Evolutionary conservation across 2,329 filamentous ascomycete genomes (phyloP).

Genomic region (Verticillium alfalfae): DNA sequence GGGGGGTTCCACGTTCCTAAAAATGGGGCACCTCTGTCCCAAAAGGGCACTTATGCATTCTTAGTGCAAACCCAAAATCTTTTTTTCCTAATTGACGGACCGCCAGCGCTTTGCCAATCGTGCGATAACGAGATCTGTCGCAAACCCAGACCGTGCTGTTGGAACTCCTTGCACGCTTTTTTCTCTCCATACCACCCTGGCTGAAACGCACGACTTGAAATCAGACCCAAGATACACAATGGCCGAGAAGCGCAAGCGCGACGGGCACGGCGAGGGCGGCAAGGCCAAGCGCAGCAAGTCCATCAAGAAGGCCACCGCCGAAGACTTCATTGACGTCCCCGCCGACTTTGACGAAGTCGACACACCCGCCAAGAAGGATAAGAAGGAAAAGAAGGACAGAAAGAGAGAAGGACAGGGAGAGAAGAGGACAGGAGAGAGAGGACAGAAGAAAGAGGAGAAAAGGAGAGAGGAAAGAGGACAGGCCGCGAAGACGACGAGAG

Average conservation of each 20-base stretch:
- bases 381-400: slow-evolving; percentile 24
- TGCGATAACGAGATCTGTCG: neutral
- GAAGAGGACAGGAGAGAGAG: slow-evolving; percentile 18
- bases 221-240: neutral
- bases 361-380: slow-evolving; percentile 11
- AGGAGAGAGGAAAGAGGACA: slow-evolving; percentile 8
- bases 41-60: neutral
- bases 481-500: slow-evolving; percentile 9
- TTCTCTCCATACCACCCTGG: neutral
- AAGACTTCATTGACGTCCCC: slow-evolving; percentile 8
- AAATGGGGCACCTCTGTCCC: too few relatives aligned
- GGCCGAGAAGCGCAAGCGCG: slow-evolving; percentile 16
- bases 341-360: slow-evolving; percentile 8
- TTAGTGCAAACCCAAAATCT: neutral
- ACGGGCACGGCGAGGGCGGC: slow-evolving; percentile 11
- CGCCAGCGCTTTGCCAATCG: neutral
- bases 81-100: neutral
- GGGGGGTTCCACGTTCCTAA: too few relatives aligned
- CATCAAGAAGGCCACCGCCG: slow-evolving; percentile 16
- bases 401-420: slow-evolving; percentile 21
- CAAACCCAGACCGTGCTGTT: neutral
- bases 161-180: neutral
- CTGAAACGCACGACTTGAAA: neutral
- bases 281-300: slow-evolving; percentile 11
- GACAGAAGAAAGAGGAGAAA: slow-evolving; percentile 12